Evolutionary conservation across 208 protist genomes (phyloP), one percentile per base, ranked within the genome.

Genomic region (Vickermania ingenoplastis): DNA sequence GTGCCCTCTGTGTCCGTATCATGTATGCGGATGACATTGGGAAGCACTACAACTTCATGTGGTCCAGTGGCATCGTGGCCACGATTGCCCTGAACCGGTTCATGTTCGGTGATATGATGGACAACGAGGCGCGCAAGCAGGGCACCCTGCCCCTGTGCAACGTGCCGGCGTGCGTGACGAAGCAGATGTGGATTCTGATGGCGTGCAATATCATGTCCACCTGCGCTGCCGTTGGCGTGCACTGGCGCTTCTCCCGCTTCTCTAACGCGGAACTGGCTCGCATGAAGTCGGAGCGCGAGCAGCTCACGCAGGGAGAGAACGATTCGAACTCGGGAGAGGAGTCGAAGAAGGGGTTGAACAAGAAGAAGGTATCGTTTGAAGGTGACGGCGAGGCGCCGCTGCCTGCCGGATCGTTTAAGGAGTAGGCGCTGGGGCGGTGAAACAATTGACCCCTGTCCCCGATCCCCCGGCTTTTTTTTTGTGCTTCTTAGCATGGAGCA

Each of bases 1-100:
- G 72, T 7, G 76, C 69, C 2, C 59, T 88, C 5, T 64, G 57
- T 21, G 57, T 79, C 23, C 77, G 71, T 11, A 64, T 64, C 0
- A 1, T 88, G 11, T 88, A 81, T 41, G 69, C 77, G 21, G 75
- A 79, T 65, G 76, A 88, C 49, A 77, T 81, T 17, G 81, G 80
- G 41, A 87, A 87, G 73, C 73, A 83, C 71, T 87, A 87, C 71
- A 81, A 81, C 66, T 83, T 88, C 30, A 69, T 79, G 62, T 88
- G 75, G 56, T 70, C 69, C 3, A 73, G 78, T 28, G 78, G 61
- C 52, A 67, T 82, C 31, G 59, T 77, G 2, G 69, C 78, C 7
- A 75, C 78, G 4, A 79, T 89, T 48, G 71, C 71, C 23, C 68
- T 84, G 49, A 89, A 85, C 59, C 72, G 69, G 26, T 84, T 83